These are phyloP conservation scores for Exsudoporus frostii DNA, from an alignment of 768 basidiomycete genomes.

Conservation along the genomic window DNA sequence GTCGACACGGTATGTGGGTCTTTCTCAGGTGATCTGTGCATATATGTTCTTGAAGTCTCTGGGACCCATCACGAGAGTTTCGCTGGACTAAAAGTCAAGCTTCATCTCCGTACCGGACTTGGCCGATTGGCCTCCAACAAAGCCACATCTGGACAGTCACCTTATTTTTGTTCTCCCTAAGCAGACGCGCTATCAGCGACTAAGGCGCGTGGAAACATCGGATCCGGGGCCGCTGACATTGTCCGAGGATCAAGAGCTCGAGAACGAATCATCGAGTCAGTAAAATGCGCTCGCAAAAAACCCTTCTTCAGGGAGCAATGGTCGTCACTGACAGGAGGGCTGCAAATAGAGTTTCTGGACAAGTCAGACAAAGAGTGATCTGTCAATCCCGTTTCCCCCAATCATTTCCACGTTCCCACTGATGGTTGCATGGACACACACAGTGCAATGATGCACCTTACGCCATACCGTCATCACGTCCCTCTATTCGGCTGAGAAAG, in stretches of 20 bases:
- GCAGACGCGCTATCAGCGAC: neutral
- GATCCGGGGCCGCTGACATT: neutral
- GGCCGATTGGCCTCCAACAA: conserved; percentile 1
- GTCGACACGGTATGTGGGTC: neutral
- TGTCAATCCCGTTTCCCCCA: neutral
- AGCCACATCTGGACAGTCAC: neutral
- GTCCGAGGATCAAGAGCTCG: conserved; percentile 11
- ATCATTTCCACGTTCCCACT: conserved; percentile 11
- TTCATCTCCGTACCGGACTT: neutral
- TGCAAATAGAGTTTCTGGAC: conserved; percentile 1
- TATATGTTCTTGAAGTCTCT: neutral
- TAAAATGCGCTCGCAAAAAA: neutral
- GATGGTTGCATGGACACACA: conserved; percentile 7
- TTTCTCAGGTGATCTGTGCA: conserved; percentile 1
- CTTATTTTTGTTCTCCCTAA: conserved; percentile 1
- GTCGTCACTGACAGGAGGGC: neutral
- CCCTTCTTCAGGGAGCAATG: neutral
- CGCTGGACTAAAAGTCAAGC: conserved; percentile 1
- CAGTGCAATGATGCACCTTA: neutral
- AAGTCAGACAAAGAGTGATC: neutral
- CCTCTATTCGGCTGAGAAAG: neutral
- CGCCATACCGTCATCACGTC: conserved; percentile 8
- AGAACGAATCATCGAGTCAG: neutral
- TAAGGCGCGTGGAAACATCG: neutral
- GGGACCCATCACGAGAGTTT: neutral